Evolutionary conservation across 306 rosid species (phyloP).

Genomic region (Cicer pinnatifidum): DNA sequence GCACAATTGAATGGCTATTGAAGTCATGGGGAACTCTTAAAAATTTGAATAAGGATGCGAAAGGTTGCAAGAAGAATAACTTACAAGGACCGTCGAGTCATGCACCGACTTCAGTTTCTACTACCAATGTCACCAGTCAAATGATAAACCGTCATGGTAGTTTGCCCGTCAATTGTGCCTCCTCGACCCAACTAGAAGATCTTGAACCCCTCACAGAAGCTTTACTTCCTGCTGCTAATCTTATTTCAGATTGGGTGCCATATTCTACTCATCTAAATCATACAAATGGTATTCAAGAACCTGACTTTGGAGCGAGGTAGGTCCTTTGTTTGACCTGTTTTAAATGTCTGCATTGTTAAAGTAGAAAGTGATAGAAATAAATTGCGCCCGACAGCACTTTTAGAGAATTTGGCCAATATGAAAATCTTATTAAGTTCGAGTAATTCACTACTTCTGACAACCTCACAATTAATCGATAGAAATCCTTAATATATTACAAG

Average conservation of each 20-base stretch:
- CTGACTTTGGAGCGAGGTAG: slow-evolving; percentile 93
- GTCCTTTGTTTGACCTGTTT: slow-evolving; percentile 43
- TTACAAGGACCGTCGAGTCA: slow-evolving; percentile 48
- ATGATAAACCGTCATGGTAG: slow-evolving; percentile 48
- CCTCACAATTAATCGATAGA: slow-evolving; percentile 6
- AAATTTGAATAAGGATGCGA: slow-evolving; percentile 56
- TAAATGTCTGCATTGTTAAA: slow-evolving; percentile 39
- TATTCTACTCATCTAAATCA: slow-evolving; percentile 44
- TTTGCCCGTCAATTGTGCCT: slow-evolving; percentile 45
- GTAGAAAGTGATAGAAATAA: slow-evolving; percentile 29
- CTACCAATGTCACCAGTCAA: slow-evolving; percentile 43
- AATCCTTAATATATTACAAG: no score
- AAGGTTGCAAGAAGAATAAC: slow-evolving; percentile 44
- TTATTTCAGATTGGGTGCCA: slow-evolving; percentile 93
- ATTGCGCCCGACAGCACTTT: slow-evolving; percentile 3
- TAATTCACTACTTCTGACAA: slow-evolving; percentile 13
- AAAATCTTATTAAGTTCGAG: slow-evolving; percentile 36
- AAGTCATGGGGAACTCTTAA: slow-evolving; percentile 63
- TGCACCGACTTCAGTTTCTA: slow-evolving; percentile 52
- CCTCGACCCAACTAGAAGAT: slow-evolving; percentile 43
- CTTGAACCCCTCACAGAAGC: slow-evolving; percentile 56
- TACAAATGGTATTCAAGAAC: slow-evolving; percentile 62
- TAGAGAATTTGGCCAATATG: slow-evolving; percentile 22
- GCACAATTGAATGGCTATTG: slow-evolving; percentile 72
- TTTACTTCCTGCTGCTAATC: slow-evolving; percentile 62